These are phyloP conservation scores for Telopea speciosissima DNA, from an alignment of 177 flowering plant species.

Conservation along the genomic window DNA sequence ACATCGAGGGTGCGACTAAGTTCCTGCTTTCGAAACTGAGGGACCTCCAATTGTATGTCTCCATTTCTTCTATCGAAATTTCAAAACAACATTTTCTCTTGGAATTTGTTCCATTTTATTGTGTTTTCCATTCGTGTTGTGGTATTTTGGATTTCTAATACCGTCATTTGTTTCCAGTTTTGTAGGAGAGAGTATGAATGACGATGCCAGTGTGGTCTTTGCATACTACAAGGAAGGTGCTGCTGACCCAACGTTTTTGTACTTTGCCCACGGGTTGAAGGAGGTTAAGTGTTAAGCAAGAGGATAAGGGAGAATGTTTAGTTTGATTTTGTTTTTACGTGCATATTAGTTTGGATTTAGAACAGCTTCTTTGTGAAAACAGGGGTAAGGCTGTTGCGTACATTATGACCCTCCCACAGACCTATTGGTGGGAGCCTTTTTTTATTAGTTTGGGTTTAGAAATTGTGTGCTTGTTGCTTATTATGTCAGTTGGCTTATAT, in stretches of 20 bases:
- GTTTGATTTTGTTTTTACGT: no score
- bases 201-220: slow-evolving; percentile 55
- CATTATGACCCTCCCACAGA: no score
- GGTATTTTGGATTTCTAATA: background rate
- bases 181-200: slow-evolving; percentile 91
- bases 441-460: no score
- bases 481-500: no score
- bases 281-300: background rate
- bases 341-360: no score
- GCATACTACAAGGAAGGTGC: slow-evolving; percentile 95
- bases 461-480: no score
- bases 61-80: background rate
- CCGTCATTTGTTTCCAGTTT: slow-evolving; percentile 38
- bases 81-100: background rate
- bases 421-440: no score
- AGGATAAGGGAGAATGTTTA: background rate
- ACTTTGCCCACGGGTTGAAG: slow-evolving; percentile 56
- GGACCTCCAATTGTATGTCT: slow-evolving; percentile 76
- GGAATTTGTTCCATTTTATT: background rate
- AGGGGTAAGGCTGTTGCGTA: no score
- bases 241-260: slow-evolving; percentile 77
- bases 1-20: slow-evolving; percentile 45
- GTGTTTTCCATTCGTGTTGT: background rate
- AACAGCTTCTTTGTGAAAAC: no score
- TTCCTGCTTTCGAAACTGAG: slow-evolving; percentile 64